Percentiles rank a stretch among this genome's conserved stretches.
Evolutionary conservation across 257 asterid species (phyloP).

Genomic region (Anisodus acutangulus): DNA sequence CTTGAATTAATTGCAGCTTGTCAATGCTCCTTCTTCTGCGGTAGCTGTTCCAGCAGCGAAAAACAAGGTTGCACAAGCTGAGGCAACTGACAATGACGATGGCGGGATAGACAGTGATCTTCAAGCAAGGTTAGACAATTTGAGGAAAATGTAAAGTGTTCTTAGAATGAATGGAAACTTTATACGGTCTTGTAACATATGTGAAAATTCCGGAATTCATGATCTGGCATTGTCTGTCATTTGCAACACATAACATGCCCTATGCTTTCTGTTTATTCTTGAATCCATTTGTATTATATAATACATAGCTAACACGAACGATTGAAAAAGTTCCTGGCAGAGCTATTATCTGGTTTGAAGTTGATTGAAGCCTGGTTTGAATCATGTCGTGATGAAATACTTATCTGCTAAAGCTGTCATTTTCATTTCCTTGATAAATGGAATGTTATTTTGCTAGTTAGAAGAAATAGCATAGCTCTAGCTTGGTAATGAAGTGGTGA

Average conservation of each 20-base stretch:
- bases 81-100: constrained; percentile 77
- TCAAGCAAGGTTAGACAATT: constrained; percentile 96
- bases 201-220: constrained; percentile 36
- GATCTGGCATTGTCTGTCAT: constrained; percentile 40
- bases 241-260: neutral
- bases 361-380: neutral
- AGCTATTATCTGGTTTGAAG: neutral
- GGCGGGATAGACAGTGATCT: constrained; percentile 92
- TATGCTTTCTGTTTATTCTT: neutral
- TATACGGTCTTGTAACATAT: constrained; percentile 48
- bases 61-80: constrained; percentile 87
- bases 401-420: neutral
- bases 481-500: neutral
- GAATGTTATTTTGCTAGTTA: neutral
- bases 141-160: constrained; percentile 77
- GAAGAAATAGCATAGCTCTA: neutral
- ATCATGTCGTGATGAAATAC: neutral
- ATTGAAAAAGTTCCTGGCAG: neutral
- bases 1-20: constrained; percentile 55
- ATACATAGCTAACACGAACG: neutral
- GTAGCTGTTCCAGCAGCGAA: constrained; percentile 88
- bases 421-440: neutral
- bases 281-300: neutral
- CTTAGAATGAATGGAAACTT: constrained; percentile 31
- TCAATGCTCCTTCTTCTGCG: constrained; percentile 84